Base-by-base conservation (phyloP, 169 alveolate genomes). In the Eimeria nieschulzi region DNA sequence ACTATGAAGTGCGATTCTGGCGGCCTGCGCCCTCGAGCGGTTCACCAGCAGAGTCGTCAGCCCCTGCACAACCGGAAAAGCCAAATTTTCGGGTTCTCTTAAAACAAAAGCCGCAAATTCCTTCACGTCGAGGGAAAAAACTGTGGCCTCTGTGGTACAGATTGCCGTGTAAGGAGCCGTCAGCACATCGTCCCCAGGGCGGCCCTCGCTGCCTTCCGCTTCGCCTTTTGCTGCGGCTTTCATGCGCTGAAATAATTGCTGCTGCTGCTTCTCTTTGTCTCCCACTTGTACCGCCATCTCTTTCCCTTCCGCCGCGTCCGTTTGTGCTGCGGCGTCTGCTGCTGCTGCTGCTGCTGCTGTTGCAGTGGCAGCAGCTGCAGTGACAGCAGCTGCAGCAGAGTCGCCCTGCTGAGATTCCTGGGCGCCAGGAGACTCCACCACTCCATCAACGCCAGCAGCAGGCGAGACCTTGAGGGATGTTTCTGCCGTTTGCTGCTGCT, bases 11-110 rank as follows among this genome's bases (percentile, higher is more conserved):
- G 92, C 92, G 21, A 87, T 85, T 10, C 92, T 86, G 19, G 73
- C 64, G 3, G 92, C 92, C 61, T 87, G 87, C n/a, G 92, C 92
- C 13, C 64, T 26, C 7, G 92, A 71, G 15, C 92, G 85, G 54
- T 87, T 66, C 25, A 87, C 92, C 54, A 87, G 39, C 78, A 87
- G 66, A 15, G 92, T 55, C 64, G 92, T 61, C 72, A 87, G 92
- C 25, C 92, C 92, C 51, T 87, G 92, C n/a, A 87, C 86, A 0
- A 87, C 92, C n/a, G 92, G 92, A 79, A 87, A 87, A 9, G 86
- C 92, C 54, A 87, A 53, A 71, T 87, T 87, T n/a, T 63, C 92
- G 70, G 92, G 92, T 39, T 87, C 92, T 12, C 83, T 66, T 15
- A 87, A 79, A 56, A 87, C 82, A 23, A 75, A 72, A 21, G 78